Percentiles rank a stretch among this genome's conserved stretches.
Evolutionary conservation across 495 filamentous ascomycete species (phyloP).

Genomic region (Penicillium parvum): DNA sequence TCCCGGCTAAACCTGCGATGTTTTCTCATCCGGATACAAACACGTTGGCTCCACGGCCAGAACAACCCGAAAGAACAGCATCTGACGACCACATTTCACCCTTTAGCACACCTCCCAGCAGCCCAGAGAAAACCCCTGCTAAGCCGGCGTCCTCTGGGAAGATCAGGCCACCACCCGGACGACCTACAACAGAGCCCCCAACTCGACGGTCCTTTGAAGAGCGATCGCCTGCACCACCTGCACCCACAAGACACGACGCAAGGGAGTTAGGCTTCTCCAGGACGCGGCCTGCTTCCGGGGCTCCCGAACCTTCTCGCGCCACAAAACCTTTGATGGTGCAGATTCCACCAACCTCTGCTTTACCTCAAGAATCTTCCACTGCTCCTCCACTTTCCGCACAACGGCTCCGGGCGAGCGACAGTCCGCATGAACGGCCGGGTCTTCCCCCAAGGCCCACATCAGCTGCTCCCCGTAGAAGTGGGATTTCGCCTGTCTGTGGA

Average conservation of each 20-base stretch:
- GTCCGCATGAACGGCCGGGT: slow-evolving; percentile 51
- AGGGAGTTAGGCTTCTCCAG: slow-evolving; percentile 30
- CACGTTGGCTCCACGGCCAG: slow-evolving; percentile 34
- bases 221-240: slow-evolving; percentile 13
- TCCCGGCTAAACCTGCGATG: slow-evolving; percentile 47
- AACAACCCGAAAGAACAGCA: slow-evolving; percentile 25
- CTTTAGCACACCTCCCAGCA: slow-evolving; percentile 85
- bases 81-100: slow-evolving; percentile 65
- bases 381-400: slow-evolving; percentile 27
- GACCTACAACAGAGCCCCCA: slow-evolving; percentile 22
- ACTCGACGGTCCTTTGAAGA: slow-evolving; percentile 28
- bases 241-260: slow-evolving; percentile 15
- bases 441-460: slow-evolving; percentile 52
- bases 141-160: slow-evolving; percentile 17
- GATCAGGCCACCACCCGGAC: slow-evolving; percentile 14
- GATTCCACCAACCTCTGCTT: slow-evolving; percentile 26
- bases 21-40: slow-evolving; percentile 28
- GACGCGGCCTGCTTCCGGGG: slow-evolving; percentile 20
- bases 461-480: slow-evolving; percentile 17
- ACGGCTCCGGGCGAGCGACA: slow-evolving; percentile 25
- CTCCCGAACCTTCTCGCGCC: slow-evolving; percentile 25
- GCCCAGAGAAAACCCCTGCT: slow-evolving; percentile 52
- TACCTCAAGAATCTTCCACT: slow-evolving; percentile 17
- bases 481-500: slow-evolving; percentile 32
- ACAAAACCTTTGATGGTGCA: slow-evolving; percentile 34